Evolutionary conservation across 2,329 filamentous ascomycete genomes (phyloP).

Genomic region (Aspergillus sp.): DNA sequence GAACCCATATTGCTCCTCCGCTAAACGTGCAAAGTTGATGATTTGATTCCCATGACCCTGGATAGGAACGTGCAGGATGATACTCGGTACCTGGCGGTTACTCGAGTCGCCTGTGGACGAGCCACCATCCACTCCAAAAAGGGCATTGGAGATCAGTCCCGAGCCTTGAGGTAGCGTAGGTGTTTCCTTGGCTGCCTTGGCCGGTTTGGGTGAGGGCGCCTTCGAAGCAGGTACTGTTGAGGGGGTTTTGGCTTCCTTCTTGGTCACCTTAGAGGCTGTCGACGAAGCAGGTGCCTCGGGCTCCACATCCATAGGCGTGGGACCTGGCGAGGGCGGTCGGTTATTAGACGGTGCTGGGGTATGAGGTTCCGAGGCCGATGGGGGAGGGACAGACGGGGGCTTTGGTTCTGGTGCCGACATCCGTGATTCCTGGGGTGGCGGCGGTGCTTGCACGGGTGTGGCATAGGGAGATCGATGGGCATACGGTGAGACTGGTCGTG

Average conservation of each 20-base stretch:
- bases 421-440: constrained; percentile 23
- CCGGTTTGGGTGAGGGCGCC: constrained; percentile 57
- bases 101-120: constrained; percentile 40
- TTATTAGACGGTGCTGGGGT: constrained; percentile 20
- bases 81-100: constrained; percentile 64
- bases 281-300: constrained; percentile 23
- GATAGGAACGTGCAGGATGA: constrained; percentile 80
- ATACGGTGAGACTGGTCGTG: constrained; percentile 23
- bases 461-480: constrained; percentile 28
- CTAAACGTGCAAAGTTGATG: constrained; percentile 91
- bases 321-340: constrained; percentile 21
- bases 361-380: not conserved
- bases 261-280: constrained; percentile 32
- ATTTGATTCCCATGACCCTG: constrained; percentile 83
- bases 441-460: constrained; percentile 23
- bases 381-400: constrained; percentile 11
- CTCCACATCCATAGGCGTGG: constrained; percentile 40
- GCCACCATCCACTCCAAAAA: constrained; percentile 57
- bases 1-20: constrained; percentile 91
- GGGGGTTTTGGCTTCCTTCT: constrained; percentile 43
- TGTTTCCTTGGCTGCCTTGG: constrained; percentile 55
- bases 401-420: constrained; percentile 17
- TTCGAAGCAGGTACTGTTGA: constrained; percentile 55
- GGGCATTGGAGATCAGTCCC: constrained; percentile 63
- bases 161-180: constrained; percentile 63